Evolutionary conservation across 2,329 filamentous ascomycete species (phyloP).

Genomic region (Chaetomium globosum): DNA sequence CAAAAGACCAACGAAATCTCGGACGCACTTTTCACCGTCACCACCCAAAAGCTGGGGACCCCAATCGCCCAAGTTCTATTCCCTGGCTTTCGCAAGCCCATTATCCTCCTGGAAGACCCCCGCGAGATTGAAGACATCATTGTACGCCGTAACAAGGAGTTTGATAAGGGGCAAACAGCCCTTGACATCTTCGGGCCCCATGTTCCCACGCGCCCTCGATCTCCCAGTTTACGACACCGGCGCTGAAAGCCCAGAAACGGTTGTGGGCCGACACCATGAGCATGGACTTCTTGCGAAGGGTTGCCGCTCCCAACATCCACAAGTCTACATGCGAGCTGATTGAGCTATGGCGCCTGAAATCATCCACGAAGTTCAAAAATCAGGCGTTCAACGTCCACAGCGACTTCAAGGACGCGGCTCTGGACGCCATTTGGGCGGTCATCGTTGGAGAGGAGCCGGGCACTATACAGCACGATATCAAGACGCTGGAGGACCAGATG

Average conservation of each 20-base stretch:
- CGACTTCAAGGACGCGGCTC: constrained; percentile 43
- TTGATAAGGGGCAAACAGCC: constrained; percentile 39
- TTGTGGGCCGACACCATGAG: constrained; percentile 41
- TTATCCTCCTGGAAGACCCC: constrained; percentile 39
- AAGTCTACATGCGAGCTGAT: constrained; percentile 36
- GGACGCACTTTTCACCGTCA: constrained; percentile 13
- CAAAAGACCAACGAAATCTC: constrained; percentile 18
- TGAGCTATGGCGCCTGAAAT: constrained; percentile 40
- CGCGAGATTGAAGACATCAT: constrained; percentile 41
- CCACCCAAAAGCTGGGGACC: constrained; percentile 29
- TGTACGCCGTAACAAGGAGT: constrained; percentile 38
- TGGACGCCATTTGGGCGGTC: constrained; percentile 47
- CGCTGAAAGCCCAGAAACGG: constrained; percentile 39
- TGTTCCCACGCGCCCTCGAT: constrained; percentile 39
- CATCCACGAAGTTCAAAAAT: constrained; percentile 13
- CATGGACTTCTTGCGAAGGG: constrained; percentile 38
- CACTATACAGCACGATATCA: constrained; percentile 35
- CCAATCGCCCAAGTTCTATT: constrained; percentile 39
- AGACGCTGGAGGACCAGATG: constrained; percentile 13
- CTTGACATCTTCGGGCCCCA: constrained; percentile 35
- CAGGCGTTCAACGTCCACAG: constrained; percentile 41
- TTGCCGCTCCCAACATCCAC: constrained; percentile 39
- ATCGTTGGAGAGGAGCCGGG: constrained; percentile 43
- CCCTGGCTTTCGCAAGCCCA: constrained; percentile 32
- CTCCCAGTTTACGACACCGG: constrained; percentile 37